Evolutionary conservation across 257 asterid species (phyloP).

Genomic region (Solanum ahanhuiri): DNA sequence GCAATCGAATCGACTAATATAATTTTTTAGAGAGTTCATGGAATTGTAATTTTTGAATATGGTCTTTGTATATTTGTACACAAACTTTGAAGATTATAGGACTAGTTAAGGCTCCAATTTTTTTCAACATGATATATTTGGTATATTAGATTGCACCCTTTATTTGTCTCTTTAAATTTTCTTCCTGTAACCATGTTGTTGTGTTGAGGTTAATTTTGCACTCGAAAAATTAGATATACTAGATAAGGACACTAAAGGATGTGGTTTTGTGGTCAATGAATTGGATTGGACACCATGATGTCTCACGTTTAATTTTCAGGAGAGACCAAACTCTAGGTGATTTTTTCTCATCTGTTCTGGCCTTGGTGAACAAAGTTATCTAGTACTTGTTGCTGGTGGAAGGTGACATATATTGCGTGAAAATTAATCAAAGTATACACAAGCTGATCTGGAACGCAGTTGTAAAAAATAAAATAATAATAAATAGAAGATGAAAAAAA

Average conservation of each 20-base stretch:
- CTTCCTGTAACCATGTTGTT: too few relatives aligned
- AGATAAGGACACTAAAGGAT: background rate
- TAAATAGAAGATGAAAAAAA: too few relatives aligned
- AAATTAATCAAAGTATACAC: background rate
- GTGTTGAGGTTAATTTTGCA: background rate
- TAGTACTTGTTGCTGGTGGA: too few relatives aligned
- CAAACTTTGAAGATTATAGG: slow-evolving; percentile 1
- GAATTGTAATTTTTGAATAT: background rate
- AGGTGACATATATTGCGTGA: too few relatives aligned
- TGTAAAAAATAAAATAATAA: too few relatives aligned
- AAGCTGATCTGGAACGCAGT: background rate
- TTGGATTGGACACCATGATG: background rate
- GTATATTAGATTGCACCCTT: background rate
- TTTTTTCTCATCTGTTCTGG: too few relatives aligned
- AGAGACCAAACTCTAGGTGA: background rate
- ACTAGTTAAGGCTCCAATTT: background rate
- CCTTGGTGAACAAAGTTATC: background rate
- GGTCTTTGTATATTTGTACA: background rate
- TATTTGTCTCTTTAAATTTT: background rate
- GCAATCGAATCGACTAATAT: too few relatives aligned
- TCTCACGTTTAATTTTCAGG: too few relatives aligned
- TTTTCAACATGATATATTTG: slow-evolving; percentile 16
- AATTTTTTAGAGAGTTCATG: slow-evolving; percentile 14
- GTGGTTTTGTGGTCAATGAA: background rate
- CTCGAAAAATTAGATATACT: background rate